Conservation (phyloP, 805 yeast genomes). For the Barnettozyma vustinii region DNA sequence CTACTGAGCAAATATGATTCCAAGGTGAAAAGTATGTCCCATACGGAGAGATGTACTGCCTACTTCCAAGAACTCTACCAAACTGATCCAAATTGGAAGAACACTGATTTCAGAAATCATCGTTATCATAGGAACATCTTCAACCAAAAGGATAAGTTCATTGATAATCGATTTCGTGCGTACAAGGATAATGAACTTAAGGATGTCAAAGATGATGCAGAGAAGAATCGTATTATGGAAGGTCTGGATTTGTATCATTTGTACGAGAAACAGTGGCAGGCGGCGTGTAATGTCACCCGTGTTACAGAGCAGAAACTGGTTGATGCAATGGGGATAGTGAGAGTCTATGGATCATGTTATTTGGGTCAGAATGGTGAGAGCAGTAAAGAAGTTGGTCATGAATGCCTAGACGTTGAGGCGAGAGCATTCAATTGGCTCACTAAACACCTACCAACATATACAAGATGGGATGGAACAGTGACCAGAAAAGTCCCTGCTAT, state of each 20-base stretch:
- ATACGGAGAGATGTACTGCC: conserved; percentile 24
- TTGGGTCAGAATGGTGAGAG: conserved; percentile 17
- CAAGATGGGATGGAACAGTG: conserved; percentile 33
- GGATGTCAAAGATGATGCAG: conserved; percentile 10
- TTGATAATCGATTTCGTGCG: conserved; percentile 10
- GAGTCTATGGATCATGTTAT: conserved; percentile 27
- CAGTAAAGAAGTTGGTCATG: neutral
- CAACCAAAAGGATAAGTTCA: conserved; percentile 15
- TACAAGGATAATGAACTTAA: conserved; percentile 10
- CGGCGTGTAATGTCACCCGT: conserved; percentile 14
- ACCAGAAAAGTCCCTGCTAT: conserved; percentile 15
- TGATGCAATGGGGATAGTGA: conserved; percentile 22
- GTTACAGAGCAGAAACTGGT: conserved; percentile 21
- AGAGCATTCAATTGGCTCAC: conserved; percentile 38
- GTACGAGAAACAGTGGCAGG: conserved; percentile 10
- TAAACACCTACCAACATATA: conserved; percentile 30
- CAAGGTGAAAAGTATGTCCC: neutral
- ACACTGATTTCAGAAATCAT: conserved; percentile 17
- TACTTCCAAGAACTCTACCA: conserved; percentile 27
- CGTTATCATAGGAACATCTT: conserved; percentile 21
- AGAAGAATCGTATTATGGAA: conserved; percentile 13
- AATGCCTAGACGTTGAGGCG: conserved; percentile 31
- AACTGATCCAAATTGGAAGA: conserved; percentile 17
- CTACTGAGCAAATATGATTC: neutral
- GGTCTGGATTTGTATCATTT: conserved; percentile 9